A percentile compares a stretch with the other conserved stretches of the same genome.
These are phyloP conservation scores for Bidens hawaiensis DNA, from an alignment of 140 eudicot genomes.

Conservation along the genomic window DNA sequence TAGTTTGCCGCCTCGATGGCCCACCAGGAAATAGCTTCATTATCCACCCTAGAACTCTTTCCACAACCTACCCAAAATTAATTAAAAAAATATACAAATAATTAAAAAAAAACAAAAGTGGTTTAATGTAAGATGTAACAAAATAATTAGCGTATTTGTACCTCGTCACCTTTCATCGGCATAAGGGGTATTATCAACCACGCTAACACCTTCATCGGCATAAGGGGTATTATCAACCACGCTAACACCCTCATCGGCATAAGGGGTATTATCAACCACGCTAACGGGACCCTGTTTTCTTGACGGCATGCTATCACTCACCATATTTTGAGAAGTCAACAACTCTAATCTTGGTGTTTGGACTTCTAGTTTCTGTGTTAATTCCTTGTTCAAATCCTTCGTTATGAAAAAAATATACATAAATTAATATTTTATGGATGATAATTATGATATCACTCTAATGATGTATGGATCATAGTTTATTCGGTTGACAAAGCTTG, in stretches of 20 bases:
- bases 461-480: no score
- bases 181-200: slow-evolving; percentile 52
- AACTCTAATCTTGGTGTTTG: slow-evolving; percentile 96
- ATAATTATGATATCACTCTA: neutral
- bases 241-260: no score
- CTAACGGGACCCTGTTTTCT: slow-evolving; percentile 50
- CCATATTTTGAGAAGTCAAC: slow-evolving; percentile 87
- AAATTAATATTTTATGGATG: neutral
- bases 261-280: no score
- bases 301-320: slow-evolving; percentile 35
- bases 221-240: slow-evolving; percentile 51
- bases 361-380: slow-evolving; percentile 80
- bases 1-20: slow-evolving; percentile 78
- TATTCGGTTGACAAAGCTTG: no score
- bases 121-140: neutral
- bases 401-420: neutral
- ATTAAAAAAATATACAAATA: neutral
- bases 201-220: slow-evolving; percentile 94
- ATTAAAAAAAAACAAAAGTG: neutral
- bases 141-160: slow-evolving; percentile 17
- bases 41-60: slow-evolving; percentile 93
- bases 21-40: slow-evolving; percentile 98
- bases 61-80: slow-evolving; percentile 62
- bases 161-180: slow-evolving; percentile 99
- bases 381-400: slow-evolving; percentile 79